Percentiles rank a stretch among this genome's conserved stretches.
Evolutionary conservation across 352 stramenopile species (phyloP).

Genomic region (Pythium vanterpoolii): DNA sequence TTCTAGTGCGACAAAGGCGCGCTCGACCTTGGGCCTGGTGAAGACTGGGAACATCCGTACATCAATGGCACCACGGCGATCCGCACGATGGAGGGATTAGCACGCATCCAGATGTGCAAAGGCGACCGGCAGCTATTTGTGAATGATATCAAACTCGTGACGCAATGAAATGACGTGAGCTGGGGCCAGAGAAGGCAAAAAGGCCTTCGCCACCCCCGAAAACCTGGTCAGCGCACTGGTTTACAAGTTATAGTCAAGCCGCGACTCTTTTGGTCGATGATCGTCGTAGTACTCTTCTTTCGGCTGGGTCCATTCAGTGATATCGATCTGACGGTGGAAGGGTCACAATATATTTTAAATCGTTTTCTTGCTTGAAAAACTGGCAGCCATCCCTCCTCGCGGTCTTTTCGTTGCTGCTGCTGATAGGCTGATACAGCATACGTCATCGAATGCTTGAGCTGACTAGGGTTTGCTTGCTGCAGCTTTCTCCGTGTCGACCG

Average conservation of each 20-base stretch:
- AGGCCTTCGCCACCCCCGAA: neutral
- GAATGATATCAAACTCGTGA: neutral
- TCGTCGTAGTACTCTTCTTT: no score
- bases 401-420: neutral
- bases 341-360: no score
- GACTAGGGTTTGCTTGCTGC: neutral
- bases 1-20: conserved; percentile 1
- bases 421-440: neutral
- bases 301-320: no score
- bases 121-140: neutral
- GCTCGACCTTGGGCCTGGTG: neutral
- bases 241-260: neutral
- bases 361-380: no score
- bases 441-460: neutral
- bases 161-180: neutral
- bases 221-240: neutral
- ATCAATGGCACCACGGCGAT: neutral
- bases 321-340: no score
- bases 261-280: no score
- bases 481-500: conserved; percentile 16
- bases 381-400: no score
- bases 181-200: neutral
- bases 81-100: neutral
- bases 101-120: neutral
- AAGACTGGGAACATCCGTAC: neutral